Percentiles rank a stretch among this genome's conserved stretches.
Evolutionary conservation across 768 basidiomycete genomes (phyloP).

Genomic region (Xerocomus brunneocitrinus): DNA sequence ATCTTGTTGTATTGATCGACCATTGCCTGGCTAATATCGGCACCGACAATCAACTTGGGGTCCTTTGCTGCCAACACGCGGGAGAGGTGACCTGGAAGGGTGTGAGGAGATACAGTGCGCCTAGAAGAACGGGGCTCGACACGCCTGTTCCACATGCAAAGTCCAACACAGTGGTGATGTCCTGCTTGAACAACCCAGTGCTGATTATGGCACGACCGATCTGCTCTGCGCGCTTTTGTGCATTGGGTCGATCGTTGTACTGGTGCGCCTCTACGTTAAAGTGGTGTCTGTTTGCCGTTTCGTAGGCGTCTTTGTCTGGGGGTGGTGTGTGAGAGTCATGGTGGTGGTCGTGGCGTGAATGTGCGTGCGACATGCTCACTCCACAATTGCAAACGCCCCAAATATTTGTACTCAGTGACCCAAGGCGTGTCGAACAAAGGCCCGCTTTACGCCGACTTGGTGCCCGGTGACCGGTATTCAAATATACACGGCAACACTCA

Average conservation of each 20-base stretch:
- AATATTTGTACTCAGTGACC: background rate
- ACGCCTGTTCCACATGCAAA: slow-evolving; percentile 69
- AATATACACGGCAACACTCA: too few species aligned
- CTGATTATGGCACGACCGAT: slow-evolving; percentile 28
- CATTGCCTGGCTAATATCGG: slow-evolving; percentile 70
- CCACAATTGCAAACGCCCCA: background rate
- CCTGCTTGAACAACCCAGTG: slow-evolving; percentile 48
- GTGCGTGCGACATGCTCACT: background rate
- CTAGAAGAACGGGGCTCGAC: background rate
- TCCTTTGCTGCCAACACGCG: slow-evolving; percentile 55
- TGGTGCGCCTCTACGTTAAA: slow-evolving; percentile 24
- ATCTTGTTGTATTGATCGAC: slow-evolving; percentile 62
- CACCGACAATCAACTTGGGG: slow-evolving; percentile 61
- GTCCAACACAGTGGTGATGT: slow-evolving; percentile 58
- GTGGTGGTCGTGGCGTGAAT: background rate
- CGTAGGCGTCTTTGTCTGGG: slow-evolving; percentile 6
- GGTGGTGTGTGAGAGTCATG: background rate
- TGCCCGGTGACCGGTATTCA: too few species aligned
- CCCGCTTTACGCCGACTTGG: background rate
- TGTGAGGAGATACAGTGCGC: background rate
- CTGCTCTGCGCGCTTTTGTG: slow-evolving; percentile 17
- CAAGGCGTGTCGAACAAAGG: background rate
- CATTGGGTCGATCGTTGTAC: slow-evolving; percentile 24
- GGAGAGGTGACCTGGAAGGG: slow-evolving; percentile 53
- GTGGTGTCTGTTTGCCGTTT: slow-evolving; percentile 22